Percentiles rank a stretch among this genome's conserved stretches.
phyloP scores from a whole-genome alignment of 1,284 basidiomycete genomes.

The Rhodotorula sp. region DNA sequence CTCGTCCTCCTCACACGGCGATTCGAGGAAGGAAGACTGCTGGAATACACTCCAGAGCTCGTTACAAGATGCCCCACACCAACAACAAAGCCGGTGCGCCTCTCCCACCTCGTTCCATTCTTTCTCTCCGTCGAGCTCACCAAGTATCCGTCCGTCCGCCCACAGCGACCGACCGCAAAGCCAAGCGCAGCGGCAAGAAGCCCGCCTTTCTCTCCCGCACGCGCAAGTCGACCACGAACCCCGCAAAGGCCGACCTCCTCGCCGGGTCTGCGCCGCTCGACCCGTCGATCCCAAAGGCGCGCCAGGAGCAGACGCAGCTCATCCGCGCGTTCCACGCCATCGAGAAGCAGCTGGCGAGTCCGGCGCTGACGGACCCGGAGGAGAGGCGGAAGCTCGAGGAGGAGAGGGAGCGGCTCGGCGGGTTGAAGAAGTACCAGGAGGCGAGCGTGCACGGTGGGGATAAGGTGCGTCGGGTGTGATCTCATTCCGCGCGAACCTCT shows the following conservation, averaged over 20 bases:
- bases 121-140: background rate
- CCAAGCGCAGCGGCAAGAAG: constrained; percentile 23
- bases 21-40: no score
- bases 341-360: constrained; percentile 43
- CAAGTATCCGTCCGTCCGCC: background rate
- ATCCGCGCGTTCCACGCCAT: constrained; percentile 46
- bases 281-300: constrained; percentile 2
- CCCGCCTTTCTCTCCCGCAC: constrained; percentile 30
- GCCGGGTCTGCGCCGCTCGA: background rate
- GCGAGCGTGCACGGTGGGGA: constrained; percentile 44
- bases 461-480: constrained; percentile 6
- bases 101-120: background rate
- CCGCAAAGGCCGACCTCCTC: constrained; percentile 1
- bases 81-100: constrained; percentile 17
- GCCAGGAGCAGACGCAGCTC: constrained; percentile 26
- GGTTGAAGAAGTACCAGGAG: constrained; percentile 45
- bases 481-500: no score
- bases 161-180: constrained; percentile 29
- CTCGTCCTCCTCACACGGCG: background rate
- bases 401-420: constrained; percentile 42
- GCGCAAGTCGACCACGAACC: constrained; percentile 3
- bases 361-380: constrained; percentile 29
- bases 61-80: constrained; percentile 32
- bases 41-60: background rate
- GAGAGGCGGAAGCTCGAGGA: constrained; percentile 29